These are phyloP conservation scores for Russula dissimulans DNA, from an alignment of 768 basidiomycete genomes.

Conservation along the genomic window DNA sequence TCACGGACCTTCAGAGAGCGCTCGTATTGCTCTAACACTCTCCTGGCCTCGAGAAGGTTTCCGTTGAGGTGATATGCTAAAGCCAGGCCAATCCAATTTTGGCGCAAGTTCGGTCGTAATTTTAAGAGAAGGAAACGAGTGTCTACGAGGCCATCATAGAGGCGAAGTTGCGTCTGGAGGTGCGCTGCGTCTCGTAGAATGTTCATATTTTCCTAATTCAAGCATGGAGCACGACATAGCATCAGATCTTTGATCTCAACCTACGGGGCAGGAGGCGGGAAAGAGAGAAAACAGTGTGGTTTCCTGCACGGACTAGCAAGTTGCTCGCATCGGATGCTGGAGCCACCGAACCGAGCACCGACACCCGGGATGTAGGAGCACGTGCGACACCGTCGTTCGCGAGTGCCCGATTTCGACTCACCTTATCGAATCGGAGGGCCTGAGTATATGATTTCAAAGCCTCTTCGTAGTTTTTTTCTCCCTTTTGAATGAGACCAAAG, in stretches of 20 bases:
- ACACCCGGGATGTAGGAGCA: neutral
- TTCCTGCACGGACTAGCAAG: neutral
- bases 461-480: slow-evolving; percentile 90
- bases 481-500: slow-evolving; percentile 88
- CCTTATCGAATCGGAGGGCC: slow-evolving; percentile 84
- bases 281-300: neutral
- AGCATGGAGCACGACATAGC: neutral
- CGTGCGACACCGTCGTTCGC: neutral
- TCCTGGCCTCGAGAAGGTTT: slow-evolving; percentile 58
- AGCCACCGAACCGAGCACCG: neutral
- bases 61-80: slow-evolving; percentile 83
- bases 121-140: slow-evolving; percentile 74
- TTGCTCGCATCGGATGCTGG: neutral
- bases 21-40: slow-evolving; percentile 65
- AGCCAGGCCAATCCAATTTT: slow-evolving; percentile 85
- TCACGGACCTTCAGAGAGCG: slow-evolving; percentile 55
- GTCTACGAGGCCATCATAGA: slow-evolving; percentile 69
- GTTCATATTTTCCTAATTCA: slow-evolving; percentile 79
- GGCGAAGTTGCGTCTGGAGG: slow-evolving; percentile 79
- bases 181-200: slow-evolving; percentile 85
- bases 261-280: neutral
- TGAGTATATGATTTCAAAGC: slow-evolving; percentile 88
- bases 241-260: slow-evolving; percentile 1
- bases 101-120: slow-evolving; percentile 71
- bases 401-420: slow-evolving; percentile 29